Evolutionary conservation across 2,329 filamentous ascomycete genomes (phyloP), one percentile per base, ranked within the genome.

Genomic region (Ceratocystis huliohia): DNA sequence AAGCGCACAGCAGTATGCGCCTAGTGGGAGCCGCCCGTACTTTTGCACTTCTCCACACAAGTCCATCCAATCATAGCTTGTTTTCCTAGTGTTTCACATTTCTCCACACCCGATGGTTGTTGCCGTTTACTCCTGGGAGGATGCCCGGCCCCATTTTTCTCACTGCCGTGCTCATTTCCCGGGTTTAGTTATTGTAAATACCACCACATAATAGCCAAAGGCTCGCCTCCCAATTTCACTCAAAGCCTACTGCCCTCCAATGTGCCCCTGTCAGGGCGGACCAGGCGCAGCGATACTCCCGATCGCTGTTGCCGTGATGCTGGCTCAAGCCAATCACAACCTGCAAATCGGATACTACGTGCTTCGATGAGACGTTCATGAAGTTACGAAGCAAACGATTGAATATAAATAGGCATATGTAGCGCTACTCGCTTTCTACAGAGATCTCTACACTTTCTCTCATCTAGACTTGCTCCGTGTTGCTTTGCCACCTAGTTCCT

Each of bases 151-250:
- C 61, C 68, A 65, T 67, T 67, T 69, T 61, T 28, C 67, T 57
- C 64, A 69, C 67, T 73, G 70, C 71, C 72, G 72, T 72, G 68
- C 67, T 69, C 41, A 20, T 10, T 68, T 61, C 63, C 67, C 67
- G 53, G 56, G 5, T 4, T 59, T 10, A 17, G 15, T 22, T 1
- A 3, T 13, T 6, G 48, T 33, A 20, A 59, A 59, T 25, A 30
- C 15, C 15, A 22, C 20, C 28, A 50, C 53, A 33, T n/a, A 7
- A 28, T 20, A 37, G 56, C 10, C 56, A 59, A 59, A 59, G 28
- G 8, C 56, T 33, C 3, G 7, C 4, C 53, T 6, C 28, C 1
- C 53, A 30, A 17, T 30, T 13, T 30, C 53, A 57, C 25, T 3
- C 17, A 57, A n/a, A 33, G 53, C 25, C 53, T 59, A 45, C 5